phyloP scores from a whole-genome alignment of 164 flowering plant genomes.

The Akebia trifoliata region DNA sequence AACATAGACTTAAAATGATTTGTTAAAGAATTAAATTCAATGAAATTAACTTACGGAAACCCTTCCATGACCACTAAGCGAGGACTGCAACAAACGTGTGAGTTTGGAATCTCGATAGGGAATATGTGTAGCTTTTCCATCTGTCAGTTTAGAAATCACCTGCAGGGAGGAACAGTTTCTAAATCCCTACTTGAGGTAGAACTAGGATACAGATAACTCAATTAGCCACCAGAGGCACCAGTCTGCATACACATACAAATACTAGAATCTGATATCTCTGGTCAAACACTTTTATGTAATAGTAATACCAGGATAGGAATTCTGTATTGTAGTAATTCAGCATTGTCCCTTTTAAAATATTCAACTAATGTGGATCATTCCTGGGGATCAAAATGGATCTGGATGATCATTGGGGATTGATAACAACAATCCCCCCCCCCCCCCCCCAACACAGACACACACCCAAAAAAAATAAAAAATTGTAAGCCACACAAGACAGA shows the following conservation, averaged over 20 bases:
- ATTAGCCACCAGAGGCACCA: not conserved
- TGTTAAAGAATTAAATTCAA: not conserved
- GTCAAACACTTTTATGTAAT: not conserved
- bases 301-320: no score
- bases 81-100: constrained; percentile 74
- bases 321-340: no score
- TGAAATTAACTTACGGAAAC: constrained; percentile 52
- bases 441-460: no score
- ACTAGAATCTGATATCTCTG: no score
- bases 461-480: no score
- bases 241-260: not conserved
- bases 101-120: constrained; percentile 91
- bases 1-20: not conserved
- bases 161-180: constrained; percentile 18
- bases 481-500: no score
- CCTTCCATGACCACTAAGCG: constrained; percentile 82
- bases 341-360: no score
- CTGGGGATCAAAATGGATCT: no score
- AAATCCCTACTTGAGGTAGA: not conserved
- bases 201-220: not conserved
- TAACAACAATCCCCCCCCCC: no score
- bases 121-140: constrained; percentile 67
- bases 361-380: no score
- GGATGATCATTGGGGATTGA: no score
- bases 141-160: constrained; percentile 79